A percentile compares a stretch with the other conserved stretches of the same genome.
Conservation (phyloP, 176 grass and related monocot species). For the Panicum miliaceum region DNA sequence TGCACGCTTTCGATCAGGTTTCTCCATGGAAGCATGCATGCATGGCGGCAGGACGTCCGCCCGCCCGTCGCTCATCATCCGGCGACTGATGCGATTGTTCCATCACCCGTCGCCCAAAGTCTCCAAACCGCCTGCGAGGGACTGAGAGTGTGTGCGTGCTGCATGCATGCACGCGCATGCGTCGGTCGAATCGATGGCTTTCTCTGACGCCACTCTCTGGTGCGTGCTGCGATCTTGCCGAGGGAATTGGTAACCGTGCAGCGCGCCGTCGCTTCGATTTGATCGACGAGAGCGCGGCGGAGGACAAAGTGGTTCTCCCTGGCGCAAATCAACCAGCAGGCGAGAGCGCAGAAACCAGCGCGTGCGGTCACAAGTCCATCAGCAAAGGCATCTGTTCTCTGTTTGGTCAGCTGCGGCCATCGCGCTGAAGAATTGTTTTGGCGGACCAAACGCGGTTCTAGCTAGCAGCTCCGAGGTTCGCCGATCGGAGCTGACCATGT, state of each 20-base stretch:
- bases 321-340: neutral
- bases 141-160: conserved; percentile 30
- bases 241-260: neutral
- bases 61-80: neutral
- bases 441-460: neutral
- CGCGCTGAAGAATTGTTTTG: neutral
- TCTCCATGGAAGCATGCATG: conserved; percentile 24
- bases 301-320: no score
- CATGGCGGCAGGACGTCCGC: conserved; percentile 13
- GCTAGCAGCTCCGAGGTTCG: conserved; percentile 10
- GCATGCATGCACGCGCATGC: conserved; percentile 48
- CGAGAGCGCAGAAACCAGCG: neutral
- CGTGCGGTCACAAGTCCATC: neutral
- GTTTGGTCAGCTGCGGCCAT: neutral
- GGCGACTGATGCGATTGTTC: conserved; percentile 44
- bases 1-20: neutral
- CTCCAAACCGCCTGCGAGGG: no score
- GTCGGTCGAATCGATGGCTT: conserved; percentile 38
- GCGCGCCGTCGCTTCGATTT: conserved; percentile 7
- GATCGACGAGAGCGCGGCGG: neutral
- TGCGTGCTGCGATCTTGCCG: neutral
- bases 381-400: no score
- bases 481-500: no score
- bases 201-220: conserved; percentile 28
- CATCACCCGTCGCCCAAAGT: conserved; percentile 12